Base-by-base conservation (phyloP, 2,329 filamentous ascomycete genomes). In the Calonectria fujianensis region DNA sequence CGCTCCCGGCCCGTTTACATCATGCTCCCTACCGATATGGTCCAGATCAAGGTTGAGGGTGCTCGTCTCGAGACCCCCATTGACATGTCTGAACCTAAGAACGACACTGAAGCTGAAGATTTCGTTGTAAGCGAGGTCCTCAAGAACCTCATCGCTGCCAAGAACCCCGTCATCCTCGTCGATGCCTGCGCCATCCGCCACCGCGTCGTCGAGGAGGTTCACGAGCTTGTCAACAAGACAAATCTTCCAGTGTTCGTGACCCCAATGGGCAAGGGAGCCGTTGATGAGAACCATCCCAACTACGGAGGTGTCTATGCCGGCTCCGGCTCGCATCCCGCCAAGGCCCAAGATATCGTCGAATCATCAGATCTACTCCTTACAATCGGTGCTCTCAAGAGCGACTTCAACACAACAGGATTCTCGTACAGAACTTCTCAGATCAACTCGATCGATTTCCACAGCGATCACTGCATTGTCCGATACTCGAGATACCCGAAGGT, bases 281-380 rank as follows among this genome's bases (percentile, higher is more conserved):
- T 98, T 61, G 90, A 97, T 80, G 95, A 98, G 84, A 90, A 90
- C 2, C 89, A 94, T 61, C 87, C 90, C n/a, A 94, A 91, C 81
- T 98, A 94, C 79, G 94, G 94, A 29, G 96, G 96, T 76, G 94
- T 98, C 7, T 97, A 98, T 83, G 94, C 94, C 11, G 96, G 96
- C n/a, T 90, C 90, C 73, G 95, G 93, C 45, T 95, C 93, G 39
- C 90, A 93, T 68, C 89, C 91, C 1, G 87, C 90, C 8, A 63
- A 63, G 48, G 93, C 94, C 31, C 89, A 90, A 76, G 86, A 92
- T 54, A 88, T 90, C 35, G 90, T 96, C 29, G 94, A 95, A 81
- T 87, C 88, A 1, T 91, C 93, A 0, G 94, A 96, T 82, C 87
- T 96, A 5, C 91, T 96, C 69, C 87, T 96, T 67, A 91, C 89